Percentiles rank a stretch among this genome's conserved stretches.
Evolutionary conservation across 1,284 basidiomycete species (phyloP).

Genomic region (Ganoderma boninense): DNA sequence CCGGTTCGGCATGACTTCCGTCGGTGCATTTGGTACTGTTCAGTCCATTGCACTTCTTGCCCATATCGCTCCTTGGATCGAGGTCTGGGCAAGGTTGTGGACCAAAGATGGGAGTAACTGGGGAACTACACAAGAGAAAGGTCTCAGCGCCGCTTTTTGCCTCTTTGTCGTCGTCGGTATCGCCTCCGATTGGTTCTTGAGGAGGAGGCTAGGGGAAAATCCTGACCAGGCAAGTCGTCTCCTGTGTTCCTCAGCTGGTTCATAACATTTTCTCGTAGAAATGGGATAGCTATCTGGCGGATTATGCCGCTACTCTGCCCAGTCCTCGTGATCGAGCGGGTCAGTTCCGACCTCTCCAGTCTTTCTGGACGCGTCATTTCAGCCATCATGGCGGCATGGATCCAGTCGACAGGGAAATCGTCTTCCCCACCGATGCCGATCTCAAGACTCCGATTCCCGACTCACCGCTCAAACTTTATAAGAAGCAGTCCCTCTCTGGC

Average conservation of each 20-base stretch:
- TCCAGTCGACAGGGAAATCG: conserved; percentile 32
- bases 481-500: conserved; percentile 30
- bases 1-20: conserved; percentile 58
- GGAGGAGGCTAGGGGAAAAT: conserved; percentile 64
- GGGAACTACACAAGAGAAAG: conserved; percentile 63
- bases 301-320: conserved; percentile 61
- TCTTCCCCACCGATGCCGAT: conserved; percentile 44
- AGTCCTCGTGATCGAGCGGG: conserved; percentile 49
- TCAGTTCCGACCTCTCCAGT: conserved; percentile 53
- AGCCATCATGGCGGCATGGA: conserved; percentile 29
- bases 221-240: conserved; percentile 64
- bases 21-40: conserved; percentile 65
- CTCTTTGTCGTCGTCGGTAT: conserved; percentile 59
- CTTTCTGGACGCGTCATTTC: conserved; percentile 62
- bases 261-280: conserved; percentile 49
- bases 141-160: conserved; percentile 63
- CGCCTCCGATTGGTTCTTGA: conserved; percentile 62
- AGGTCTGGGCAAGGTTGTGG: conserved; percentile 70
- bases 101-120: conserved; percentile 54
- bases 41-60: conserved; percentile 63
- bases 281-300: conserved; percentile 73
- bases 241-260: not conserved
- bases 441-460: conserved; percentile 36
- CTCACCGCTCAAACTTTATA: conserved; percentile 35
- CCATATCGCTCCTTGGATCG: conserved; percentile 60